phyloP scores from a whole-genome alignment of 1,139 yeast species.

The Suhomyces wounanorum region DNA sequence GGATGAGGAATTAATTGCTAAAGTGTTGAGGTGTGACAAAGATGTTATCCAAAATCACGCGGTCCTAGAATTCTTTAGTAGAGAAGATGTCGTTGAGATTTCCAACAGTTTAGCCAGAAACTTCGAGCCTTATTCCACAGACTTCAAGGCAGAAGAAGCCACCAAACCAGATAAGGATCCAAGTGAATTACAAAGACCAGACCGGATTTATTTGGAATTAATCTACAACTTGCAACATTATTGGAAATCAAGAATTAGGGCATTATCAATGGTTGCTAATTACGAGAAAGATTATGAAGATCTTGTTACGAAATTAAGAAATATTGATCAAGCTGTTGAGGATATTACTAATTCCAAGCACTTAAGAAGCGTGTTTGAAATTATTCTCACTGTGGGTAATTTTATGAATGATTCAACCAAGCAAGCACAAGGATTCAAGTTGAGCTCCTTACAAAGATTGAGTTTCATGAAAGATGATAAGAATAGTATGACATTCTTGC shows the following conservation, averaged over 20 bases:
- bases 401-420: slow-evolving; percentile 80
- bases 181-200: slow-evolving; percentile 71
- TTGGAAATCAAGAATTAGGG: slow-evolving; percentile 80
- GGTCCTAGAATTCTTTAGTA: slow-evolving; percentile 69
- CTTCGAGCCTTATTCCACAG: slow-evolving; percentile 66
- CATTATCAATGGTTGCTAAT: slow-evolving; percentile 57
- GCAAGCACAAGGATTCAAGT: slow-evolving; percentile 79
- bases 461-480: slow-evolving; percentile 77
- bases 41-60: slow-evolving; percentile 58
- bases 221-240: slow-evolving; percentile 75
- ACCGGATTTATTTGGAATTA: slow-evolving; percentile 70
- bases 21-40: slow-evolving; percentile 64
- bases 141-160: slow-evolving; percentile 38
- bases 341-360: slow-evolving; percentile 59
- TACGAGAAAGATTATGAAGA: slow-evolving; percentile 76
- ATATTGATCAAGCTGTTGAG: slow-evolving; percentile 66
- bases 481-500: slow-evolving; percentile 76
- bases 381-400: slow-evolving; percentile 80
- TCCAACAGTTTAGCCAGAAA: slow-evolving; percentile 63
- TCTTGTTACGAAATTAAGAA: slow-evolving; percentile 57
- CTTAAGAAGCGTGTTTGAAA: slow-evolving; percentile 67
- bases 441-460: slow-evolving; percentile 71
- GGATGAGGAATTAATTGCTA: slow-evolving; percentile 58
- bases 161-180: slow-evolving; percentile 74
- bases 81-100: slow-evolving; percentile 67